phyloP scores from a whole-genome alignment of 345 rosid species.

The Draba incana region DNA sequence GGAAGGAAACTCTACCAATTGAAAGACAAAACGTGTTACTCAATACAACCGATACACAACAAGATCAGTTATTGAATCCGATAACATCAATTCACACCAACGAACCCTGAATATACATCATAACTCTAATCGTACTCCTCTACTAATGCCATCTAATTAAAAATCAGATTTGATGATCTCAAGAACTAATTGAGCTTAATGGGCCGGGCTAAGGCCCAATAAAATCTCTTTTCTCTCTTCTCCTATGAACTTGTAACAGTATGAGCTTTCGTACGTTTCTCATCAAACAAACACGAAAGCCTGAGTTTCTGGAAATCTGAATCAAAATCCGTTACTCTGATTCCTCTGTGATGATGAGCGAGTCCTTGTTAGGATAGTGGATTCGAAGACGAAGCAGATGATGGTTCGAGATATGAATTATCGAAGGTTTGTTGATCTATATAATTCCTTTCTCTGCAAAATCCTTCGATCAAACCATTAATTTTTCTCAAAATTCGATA shows the following conservation, averaged over 20 bases:
- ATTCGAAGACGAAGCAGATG: slow-evolving; percentile 14
- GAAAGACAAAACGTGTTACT: too few species aligned
- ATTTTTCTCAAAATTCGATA: not conserved
- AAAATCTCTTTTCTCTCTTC: not conserved
- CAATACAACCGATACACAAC: too few species aligned
- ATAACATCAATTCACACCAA: too few species aligned
- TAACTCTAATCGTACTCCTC: too few species aligned
- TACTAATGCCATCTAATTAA: too few species aligned
- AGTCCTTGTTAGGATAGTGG: not conserved
- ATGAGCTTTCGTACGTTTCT: slow-evolving; percentile 22
- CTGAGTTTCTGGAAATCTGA: not conserved
- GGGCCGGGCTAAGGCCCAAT: slow-evolving; percentile 33
- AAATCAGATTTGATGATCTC: too few species aligned
- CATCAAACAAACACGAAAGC: slow-evolving; percentile 13
- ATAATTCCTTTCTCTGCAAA: not conserved
- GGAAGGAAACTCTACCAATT: too few species aligned
- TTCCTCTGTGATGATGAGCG: not conserved
- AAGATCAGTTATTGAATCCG: too few species aligned
- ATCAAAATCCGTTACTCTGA: not conserved
- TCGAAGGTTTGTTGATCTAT: slow-evolving; percentile 42
- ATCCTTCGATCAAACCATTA: not conserved
- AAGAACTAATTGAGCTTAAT: not conserved
- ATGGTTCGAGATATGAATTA: slow-evolving; percentile 37
- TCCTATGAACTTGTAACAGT: not conserved
- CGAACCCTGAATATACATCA: too few species aligned